Evolutionary conservation across 2,329 filamentous ascomycete genomes (phyloP), one percentile per base, ranked within the genome.

Genomic region (Sordariomycetes sp.): DNA sequence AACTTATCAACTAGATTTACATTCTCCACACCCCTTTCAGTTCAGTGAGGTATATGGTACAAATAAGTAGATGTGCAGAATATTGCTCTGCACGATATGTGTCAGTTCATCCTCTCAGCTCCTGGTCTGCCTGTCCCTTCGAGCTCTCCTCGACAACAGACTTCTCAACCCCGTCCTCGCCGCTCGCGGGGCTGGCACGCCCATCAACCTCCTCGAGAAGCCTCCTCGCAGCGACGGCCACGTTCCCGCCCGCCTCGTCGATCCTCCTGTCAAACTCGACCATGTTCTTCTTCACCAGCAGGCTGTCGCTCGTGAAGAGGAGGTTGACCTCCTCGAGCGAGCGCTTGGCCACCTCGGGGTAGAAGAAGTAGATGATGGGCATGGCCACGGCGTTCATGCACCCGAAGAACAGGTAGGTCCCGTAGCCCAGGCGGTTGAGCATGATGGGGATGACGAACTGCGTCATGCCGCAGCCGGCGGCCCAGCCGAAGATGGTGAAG

Each of bases 401-500:
- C 4, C 61, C 67, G 34, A 72, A 69, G 32, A 73, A 55, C 41
- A 72, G 63, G 42, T 70, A 72, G 1, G 64, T 71, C 8, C 61
- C 57, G 40, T 58, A 66, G 39, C 58, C 54, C 16, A 71, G 43
- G n/a, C 50, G 50, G 27, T 45, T 51, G 38, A 73, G 66, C 60
- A 74, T 68, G 46, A 72, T 66, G 18, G 65, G 66, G 42, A 54
- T 73, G 39, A 72, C 62, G 30, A 73, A 54, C 3, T 60, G 59
- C 2, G 70, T 72, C 63, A 67, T 64, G 23, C 70, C 70, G 8
- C 69, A 64, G 24, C 70, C 72, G 37, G 73, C 62, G 14, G 72
- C 70, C 72, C 72, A 77, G 2, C 72, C 70, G 3, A 68, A 68
- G 38, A 77, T 72, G 14, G 66, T 67, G 41, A 76, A 74, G 7